Conservation (phyloP, 1,284 basidiomycete genomes). For the Boletus albobrunnescens region DNA sequence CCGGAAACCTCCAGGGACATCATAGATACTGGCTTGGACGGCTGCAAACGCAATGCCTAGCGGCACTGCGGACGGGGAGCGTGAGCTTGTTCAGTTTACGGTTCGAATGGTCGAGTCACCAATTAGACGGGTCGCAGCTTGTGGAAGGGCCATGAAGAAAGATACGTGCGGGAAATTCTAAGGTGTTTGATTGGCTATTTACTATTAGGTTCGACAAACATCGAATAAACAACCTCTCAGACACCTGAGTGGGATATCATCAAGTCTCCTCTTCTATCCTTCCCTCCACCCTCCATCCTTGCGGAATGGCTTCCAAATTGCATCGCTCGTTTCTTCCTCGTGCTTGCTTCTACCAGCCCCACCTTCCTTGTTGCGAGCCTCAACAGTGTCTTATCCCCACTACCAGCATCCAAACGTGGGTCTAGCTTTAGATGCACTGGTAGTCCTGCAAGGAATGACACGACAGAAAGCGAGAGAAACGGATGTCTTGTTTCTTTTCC, state of each 20-base stretch:
- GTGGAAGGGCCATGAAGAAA: slow-evolving; percentile 44
- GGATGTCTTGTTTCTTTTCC: slow-evolving; percentile 90
- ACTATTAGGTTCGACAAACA: slow-evolving; percentile 18
- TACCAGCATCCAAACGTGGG: slow-evolving; percentile 58
- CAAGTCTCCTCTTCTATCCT: slow-evolving; percentile 53
- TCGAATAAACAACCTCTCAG: slow-evolving; percentile 18
- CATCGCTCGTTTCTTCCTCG: slow-evolving; percentile 88
- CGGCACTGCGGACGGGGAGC: slow-evolving; percentile 53
- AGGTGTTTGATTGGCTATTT: not conserved
- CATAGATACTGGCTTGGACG: slow-evolving; percentile 81
- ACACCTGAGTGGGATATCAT: slow-evolving; percentile 9
- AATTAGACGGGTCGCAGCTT: slow-evolving; percentile 44
- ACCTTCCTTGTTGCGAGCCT: slow-evolving; percentile 64
- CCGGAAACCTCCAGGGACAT: slow-evolving; percentile 89
- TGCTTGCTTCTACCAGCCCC: slow-evolving; percentile 66
- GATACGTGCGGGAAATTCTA: not conserved
- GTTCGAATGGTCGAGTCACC: slow-evolving; percentile 32
- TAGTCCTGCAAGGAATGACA: slow-evolving; percentile 68
- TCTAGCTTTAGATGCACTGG: slow-evolving; percentile 83
- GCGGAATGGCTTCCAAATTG: slow-evolving; percentile 95
- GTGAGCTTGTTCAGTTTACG: slow-evolving; percentile 6
- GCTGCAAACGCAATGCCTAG: slow-evolving; percentile 64
- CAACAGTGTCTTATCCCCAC: slow-evolving; percentile 87
- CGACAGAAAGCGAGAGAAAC: slow-evolving; percentile 78
- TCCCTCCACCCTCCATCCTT: slow-evolving; percentile 67